Percentiles rank a stretch among this genome's conserved stretches.
Conservation (phyloP, 2,329 filamentous ascomycete genomes). For the Calonectria crousiana region DNA sequence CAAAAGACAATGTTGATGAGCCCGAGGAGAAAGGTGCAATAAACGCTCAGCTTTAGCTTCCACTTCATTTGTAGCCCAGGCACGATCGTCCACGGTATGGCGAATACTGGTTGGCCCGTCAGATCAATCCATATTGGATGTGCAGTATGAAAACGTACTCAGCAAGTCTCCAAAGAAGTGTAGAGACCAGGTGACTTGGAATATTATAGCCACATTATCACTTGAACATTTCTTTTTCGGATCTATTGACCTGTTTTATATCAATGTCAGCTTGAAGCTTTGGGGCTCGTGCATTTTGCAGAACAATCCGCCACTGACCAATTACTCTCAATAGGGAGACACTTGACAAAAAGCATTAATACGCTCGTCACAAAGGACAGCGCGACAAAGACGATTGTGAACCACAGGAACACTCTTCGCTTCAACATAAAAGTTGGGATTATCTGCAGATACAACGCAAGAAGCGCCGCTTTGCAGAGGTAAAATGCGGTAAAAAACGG, state of each 20-base stretch:
- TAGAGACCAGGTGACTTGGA: not conserved
- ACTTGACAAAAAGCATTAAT: not conserved
- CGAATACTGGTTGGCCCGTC: not conserved
- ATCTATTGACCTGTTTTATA: not conserved
- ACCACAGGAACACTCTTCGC: constrained; percentile 7
- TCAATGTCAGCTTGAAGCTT: not conserved
- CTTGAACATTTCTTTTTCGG: not conserved
- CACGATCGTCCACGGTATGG: constrained; percentile 12
- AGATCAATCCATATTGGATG: not conserved
- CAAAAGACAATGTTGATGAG: constrained; percentile 36
- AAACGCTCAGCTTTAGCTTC: constrained; percentile 1
- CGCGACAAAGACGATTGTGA: not conserved
- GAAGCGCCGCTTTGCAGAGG: constrained; percentile 36
- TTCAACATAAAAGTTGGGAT: constrained; percentile 10
- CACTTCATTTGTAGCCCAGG: not conserved
- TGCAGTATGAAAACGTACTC: not conserved
- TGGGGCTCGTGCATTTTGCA: too few species aligned
- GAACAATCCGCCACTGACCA: not conserved
- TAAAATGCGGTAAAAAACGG: constrained; percentile 40
- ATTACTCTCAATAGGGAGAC: not conserved
- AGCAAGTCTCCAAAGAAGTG: constrained; percentile 10
- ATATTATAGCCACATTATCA: not conserved
- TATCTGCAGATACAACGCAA: constrained; percentile 7
- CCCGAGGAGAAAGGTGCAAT: constrained; percentile 33
- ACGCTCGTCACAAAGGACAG: not conserved